Conservation (phyloP, 1,139 yeast species). For the Pichia cactophila region DNA sequence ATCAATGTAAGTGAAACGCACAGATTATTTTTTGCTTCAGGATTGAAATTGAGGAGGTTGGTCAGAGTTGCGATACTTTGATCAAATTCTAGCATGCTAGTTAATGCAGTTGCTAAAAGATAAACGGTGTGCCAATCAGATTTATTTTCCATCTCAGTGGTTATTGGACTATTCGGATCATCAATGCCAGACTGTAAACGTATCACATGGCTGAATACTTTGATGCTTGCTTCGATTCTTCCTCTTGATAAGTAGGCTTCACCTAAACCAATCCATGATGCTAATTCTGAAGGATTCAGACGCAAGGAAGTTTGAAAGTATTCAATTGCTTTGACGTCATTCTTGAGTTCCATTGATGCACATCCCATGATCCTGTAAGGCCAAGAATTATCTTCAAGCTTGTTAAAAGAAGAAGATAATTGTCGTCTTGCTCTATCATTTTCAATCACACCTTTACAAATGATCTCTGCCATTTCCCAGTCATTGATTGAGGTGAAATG, state of each 20-base stretch:
- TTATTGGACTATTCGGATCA: slow-evolving; percentile 24
- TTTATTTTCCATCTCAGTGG: slow-evolving; percentile 10
- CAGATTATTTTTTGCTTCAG: slow-evolving; percentile 40
- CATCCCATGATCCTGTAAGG: slow-evolving; percentile 85
- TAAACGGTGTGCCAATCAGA: slow-evolving; percentile 51
- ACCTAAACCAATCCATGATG: slow-evolving; percentile 91
- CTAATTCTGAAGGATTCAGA: slow-evolving; percentile 54
- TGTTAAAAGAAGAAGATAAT: slow-evolving; percentile 30
- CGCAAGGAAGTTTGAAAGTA: slow-evolving; percentile 84
- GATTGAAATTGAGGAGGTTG: slow-evolving; percentile 31
- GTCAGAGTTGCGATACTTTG: slow-evolving; percentile 31
- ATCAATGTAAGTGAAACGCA: slow-evolving; percentile 52
- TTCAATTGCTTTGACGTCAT: slow-evolving; percentile 75
- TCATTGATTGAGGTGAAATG: slow-evolving; percentile 60
- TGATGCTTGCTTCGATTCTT: slow-evolving; percentile 74
- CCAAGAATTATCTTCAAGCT: slow-evolving; percentile 43
- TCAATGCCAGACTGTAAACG: slow-evolving; percentile 34
- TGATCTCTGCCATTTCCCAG: slow-evolving; percentile 79
- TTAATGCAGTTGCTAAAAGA: slow-evolving; percentile 56
- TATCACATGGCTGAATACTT: slow-evolving; percentile 66
- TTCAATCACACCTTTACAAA: slow-evolving; percentile 57
- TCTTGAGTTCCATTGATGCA: slow-evolving; percentile 61
- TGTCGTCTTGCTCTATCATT: slow-evolving; percentile 50
- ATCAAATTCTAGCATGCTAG: slow-evolving; percentile 44
- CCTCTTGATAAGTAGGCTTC: slow-evolving; percentile 88